Evolutionary conservation across 129 eudicot genomes (phyloP).

Genomic region (Saussurea involucrata): DNA sequence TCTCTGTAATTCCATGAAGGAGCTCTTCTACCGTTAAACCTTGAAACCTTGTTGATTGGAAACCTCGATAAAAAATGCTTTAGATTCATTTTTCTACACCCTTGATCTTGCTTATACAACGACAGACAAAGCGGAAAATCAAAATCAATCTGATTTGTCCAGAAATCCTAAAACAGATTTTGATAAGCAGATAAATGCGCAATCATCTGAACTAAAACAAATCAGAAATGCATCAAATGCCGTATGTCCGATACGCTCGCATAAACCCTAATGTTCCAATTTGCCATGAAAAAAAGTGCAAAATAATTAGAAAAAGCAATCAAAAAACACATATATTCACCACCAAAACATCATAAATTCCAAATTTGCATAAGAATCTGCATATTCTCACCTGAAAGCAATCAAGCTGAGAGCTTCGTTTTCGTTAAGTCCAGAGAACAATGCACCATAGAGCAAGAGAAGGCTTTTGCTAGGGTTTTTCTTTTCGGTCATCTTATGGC

Average conservation of each 20-base stretch:
- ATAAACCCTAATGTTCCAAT: constrained; percentile 2
- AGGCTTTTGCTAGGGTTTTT: constrained; percentile 33
- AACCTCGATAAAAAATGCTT: constrained; percentile 38
- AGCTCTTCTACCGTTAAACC: constrained; percentile 23
- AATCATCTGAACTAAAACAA: neutral
- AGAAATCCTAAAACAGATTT: neutral
- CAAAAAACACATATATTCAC: neutral
- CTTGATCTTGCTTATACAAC: constrained; percentile 13
- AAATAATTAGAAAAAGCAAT: neutral
- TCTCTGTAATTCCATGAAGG: constrained; percentile 33
- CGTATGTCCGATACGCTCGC: neutral
- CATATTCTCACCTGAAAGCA: constrained; percentile 7
- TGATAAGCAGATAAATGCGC: neutral
- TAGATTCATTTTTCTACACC: constrained; percentile 41
- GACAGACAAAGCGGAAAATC: neutral
- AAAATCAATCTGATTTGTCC: constrained; percentile 9
- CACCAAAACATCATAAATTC: neutral
- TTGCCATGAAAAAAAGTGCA: neutral
- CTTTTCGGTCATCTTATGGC: neutral
- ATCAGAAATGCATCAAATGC: neutral
- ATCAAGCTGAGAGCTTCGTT: constrained; percentile 8
- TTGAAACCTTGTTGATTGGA: constrained; percentile 31
- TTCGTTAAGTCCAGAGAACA: constrained; percentile 9
- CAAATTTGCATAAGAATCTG: neutral
- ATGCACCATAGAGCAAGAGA: constrained; percentile 3